phyloP scores from a whole-genome alignment of 208 protist genomes.

The Acanthamoeba culbertsoni region DNA sequence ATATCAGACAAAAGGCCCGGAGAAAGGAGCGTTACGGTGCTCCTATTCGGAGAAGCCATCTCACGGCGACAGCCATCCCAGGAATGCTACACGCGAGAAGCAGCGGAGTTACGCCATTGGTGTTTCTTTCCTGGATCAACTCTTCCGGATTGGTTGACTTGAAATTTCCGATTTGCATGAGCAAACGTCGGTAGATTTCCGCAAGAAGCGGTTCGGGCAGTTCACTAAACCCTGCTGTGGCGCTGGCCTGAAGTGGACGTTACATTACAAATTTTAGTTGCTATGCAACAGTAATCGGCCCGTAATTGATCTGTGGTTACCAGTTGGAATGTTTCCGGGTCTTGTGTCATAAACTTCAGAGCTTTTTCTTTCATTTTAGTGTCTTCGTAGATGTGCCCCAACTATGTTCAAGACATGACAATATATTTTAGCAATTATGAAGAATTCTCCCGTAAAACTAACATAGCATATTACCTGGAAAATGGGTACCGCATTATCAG shows the following conservation, averaged over 20 bases:
- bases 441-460: background rate
- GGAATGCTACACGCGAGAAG: background rate
- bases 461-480: background rate
- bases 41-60: background rate
- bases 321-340: background rate
- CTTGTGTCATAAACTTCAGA: background rate
- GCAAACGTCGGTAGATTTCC: background rate
- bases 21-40: background rate
- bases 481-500: background rate
- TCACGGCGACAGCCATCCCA: background rate
- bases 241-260: no score
- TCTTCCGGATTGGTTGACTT: background rate
- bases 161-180: background rate
- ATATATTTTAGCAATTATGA: no score
- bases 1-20: background rate
- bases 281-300: no score
- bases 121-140: background rate
- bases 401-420: background rate
- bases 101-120: background rate
- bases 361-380: background rate
- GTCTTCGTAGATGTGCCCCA: constrained; percentile 33
- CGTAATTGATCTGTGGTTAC: background rate
- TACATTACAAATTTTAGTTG: no score
- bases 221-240: background rate
- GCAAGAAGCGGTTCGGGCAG: background rate